Evolutionary conservation across 345 rosid genomes (phyloP), one percentile per base, ranked within the genome.

Genomic region (Corchorus olitorius): DNA sequence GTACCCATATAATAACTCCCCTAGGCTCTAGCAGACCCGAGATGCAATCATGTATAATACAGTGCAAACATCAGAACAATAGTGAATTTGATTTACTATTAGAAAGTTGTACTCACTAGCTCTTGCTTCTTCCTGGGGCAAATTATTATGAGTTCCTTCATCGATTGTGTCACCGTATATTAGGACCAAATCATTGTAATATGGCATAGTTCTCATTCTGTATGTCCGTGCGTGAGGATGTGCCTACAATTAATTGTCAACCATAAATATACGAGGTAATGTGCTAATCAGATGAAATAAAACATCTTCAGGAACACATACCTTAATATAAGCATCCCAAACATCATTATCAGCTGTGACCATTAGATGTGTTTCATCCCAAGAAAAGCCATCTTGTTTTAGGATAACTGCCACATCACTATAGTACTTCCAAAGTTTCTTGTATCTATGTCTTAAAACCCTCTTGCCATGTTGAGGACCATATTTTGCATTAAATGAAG

Each of bases 251-350:
- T 56, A 75, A 76, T 65, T 73, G 59, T 64, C 46, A 70, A 52
- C 80, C 20, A 58, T 43, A 11, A 60, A 22, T 22, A 15, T n/a
- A 34, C 10, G 3, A 27, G 48, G 45, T 62, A 4, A 33, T 48
- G 58, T 34, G 49, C 52, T 11, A 37, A n/a, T 71, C 35, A 55
- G 35, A 54, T 53, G 1, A 73, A 49, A 37, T 19, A 34, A 45
- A 50, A 60, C 37, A 56, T 65, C 56, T 74, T 77, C 60, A 70
- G 22, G 33, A 75, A 43, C 58, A 16, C 1, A 2, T 82, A 86
- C 98, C 94, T 90, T 94, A 76, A 85, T 84, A 80, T 90, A 88
- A 74, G 88, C 68, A 82, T 91, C 90, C 98, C 97, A 92, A 83
- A 88, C 83, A 50, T 68, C 83, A 87, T 88, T 88, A 55, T 85